These are phyloP conservation scores for Didymosphaeria variabile DNA, from an alignment of 2,329 filamentous ascomycete genomes.

Conservation along the genomic window DNA sequence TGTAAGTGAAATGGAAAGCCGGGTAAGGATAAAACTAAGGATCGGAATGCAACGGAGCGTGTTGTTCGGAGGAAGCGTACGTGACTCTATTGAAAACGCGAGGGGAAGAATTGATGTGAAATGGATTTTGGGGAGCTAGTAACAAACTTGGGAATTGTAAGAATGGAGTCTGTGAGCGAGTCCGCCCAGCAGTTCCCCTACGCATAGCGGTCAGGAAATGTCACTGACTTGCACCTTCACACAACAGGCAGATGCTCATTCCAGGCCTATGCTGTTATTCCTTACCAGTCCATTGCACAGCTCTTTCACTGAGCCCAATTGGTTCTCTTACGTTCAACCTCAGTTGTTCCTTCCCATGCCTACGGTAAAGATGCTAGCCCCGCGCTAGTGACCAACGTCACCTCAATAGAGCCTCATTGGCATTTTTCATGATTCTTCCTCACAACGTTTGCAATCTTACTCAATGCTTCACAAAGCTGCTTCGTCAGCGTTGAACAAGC, in stretches of 20 bases:
- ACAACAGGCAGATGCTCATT: too few species aligned
- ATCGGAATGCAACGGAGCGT: constrained; percentile 18
- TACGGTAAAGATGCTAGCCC: constrained; percentile 7
- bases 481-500: too few species aligned
- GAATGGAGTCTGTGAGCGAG: too few species aligned
- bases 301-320: too few species aligned
- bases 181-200: too few species aligned
- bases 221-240: too few species aligned
- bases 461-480: not conserved
- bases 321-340: not conserved
- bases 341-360: not conserved
- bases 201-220: too few species aligned
- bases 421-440: not conserved
- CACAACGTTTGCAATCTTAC: not conserved
- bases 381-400: constrained; percentile 1
- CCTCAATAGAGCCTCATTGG: not conserved
- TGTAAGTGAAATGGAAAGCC: constrained; percentile 37
- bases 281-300: too few species aligned
- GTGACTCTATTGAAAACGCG: constrained; percentile 14
- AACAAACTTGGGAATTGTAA: not conserved
- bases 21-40: constrained; percentile 25
- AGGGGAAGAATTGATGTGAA: constrained; percentile 10
- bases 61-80: constrained; percentile 18
- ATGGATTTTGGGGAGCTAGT: constrained; percentile 5
- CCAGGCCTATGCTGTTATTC: too few species aligned